Evolutionary conservation across 441 rosid species (phyloP).

Genomic region (Isatis lusitanica): DNA sequence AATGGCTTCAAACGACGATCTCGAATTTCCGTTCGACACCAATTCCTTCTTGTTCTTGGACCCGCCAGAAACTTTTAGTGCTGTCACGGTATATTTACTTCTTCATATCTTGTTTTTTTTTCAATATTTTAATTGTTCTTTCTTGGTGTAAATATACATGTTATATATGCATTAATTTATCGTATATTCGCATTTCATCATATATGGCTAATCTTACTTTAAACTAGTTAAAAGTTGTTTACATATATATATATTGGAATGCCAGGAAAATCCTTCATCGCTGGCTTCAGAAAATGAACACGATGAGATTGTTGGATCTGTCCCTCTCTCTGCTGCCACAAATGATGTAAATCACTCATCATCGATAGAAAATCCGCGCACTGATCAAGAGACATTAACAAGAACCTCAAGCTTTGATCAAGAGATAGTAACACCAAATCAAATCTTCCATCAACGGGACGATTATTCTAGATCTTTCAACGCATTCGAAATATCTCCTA

Average conservation of each 20-base stretch:
- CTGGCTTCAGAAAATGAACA: constrained; percentile 18
- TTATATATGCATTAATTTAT: background rate
- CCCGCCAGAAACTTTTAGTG: background rate
- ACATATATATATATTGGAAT: background rate
- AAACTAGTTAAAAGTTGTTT: background rate
- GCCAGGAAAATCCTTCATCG: constrained; percentile 5
- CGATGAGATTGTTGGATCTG: background rate
- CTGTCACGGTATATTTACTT: constrained; percentile 10
- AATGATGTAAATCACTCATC: background rate
- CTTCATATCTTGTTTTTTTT: background rate
- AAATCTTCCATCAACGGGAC: background rate
- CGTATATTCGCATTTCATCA: background rate
- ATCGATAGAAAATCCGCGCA: background rate
- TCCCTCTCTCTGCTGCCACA: background rate
- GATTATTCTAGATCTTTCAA: background rate
- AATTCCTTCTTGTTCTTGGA: constrained; percentile 3
- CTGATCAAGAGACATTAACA: constrained; percentile 8
- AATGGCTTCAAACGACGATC: constrained; percentile 25
- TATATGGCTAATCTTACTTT: background rate
- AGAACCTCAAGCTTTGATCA: background rate
- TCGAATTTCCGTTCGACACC: background rate
- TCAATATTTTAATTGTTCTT: background rate
- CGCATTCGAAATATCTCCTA: background rate
- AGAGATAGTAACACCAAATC: constrained; percentile 16
- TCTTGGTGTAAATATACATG: too few species aligned